phyloP scores from a whole-genome alignment of 345 rosid species.

The Trapa bicornis region DNA sequence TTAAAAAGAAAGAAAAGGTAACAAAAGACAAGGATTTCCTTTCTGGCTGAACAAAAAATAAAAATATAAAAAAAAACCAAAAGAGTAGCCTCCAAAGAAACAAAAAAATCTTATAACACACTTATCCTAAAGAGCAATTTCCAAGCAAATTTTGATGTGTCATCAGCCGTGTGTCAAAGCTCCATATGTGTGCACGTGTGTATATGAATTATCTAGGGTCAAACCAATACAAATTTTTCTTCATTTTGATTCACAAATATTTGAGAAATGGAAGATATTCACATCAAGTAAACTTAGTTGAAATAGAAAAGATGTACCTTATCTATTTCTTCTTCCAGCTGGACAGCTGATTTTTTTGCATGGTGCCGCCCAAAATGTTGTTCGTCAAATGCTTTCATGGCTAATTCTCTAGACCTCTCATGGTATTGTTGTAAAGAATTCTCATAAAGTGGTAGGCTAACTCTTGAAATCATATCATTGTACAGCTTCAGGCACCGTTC shows the following conservation, averaged over 20 bases:
- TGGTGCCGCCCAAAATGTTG: slow-evolving; percentile 95
- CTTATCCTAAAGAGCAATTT: background rate
- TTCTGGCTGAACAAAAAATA: too few relatives aligned
- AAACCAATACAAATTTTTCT: background rate
- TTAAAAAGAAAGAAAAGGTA: too few relatives aligned
- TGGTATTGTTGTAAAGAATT: slow-evolving; percentile 55
- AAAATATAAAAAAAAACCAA: too few relatives aligned
- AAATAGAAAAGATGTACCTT: slow-evolving; percentile 36
- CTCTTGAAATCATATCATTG: slow-evolving; percentile 46
- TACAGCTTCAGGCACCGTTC: slow-evolving; percentile 78
- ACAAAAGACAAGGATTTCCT: background rate
- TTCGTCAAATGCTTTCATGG: slow-evolving; percentile 59
- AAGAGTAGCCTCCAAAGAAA: background rate
- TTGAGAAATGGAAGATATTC: background rate
- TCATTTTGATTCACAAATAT: background rate
- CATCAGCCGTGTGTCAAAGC: background rate
- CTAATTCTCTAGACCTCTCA: slow-evolving; percentile 42
- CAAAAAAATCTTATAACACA: background rate
- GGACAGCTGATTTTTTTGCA: slow-evolving; percentile 67
- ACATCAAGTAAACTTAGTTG: background rate
- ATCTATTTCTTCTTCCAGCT: slow-evolving; percentile 66
- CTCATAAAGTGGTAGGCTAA: slow-evolving; percentile 57
- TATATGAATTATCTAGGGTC: background rate
- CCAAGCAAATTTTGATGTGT: background rate
- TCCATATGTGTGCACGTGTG: background rate